Percentiles rank a stretch among this genome's conserved stretches.
Evolutionary conservation across 441 rosid genomes (phyloP).

Genomic region (Breynia disticha): DNA sequence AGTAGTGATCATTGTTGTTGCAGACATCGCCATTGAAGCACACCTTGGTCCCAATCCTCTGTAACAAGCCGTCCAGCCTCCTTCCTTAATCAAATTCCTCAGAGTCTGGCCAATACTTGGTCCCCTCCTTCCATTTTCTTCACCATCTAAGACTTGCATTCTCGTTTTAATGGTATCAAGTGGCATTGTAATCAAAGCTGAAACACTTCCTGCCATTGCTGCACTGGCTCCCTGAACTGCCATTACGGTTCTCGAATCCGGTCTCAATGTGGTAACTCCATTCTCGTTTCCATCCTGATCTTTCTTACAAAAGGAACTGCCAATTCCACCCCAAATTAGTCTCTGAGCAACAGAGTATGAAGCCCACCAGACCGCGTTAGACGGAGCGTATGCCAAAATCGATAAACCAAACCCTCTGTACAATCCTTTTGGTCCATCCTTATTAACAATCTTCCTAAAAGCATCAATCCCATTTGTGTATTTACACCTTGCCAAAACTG

Average conservation of each 20-base stretch:
- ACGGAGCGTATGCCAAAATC: slow-evolving; percentile 80
- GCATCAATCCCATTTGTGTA: slow-evolving; percentile 71
- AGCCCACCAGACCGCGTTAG: slow-evolving; percentile 92
- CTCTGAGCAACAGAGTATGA: slow-evolving; percentile 68
- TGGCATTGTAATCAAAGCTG: slow-evolving; percentile 81
- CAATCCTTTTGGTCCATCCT: slow-evolving; percentile 65
- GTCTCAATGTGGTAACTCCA: slow-evolving; percentile 29
- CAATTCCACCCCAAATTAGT: slow-evolving; percentile 44
- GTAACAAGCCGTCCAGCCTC: slow-evolving; percentile 78
- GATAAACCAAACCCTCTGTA: slow-evolving; percentile 95
- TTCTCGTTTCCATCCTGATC: slow-evolving; percentile 14
- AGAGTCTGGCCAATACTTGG: slow-evolving; percentile 62
- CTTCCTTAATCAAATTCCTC: slow-evolving; percentile 64
- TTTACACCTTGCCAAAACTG: slow-evolving; percentile 15
- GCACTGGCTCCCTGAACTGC: slow-evolving; percentile 73
- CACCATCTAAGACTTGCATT: slow-evolving; percentile 66
- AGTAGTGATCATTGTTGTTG: slow-evolving; percentile 88
- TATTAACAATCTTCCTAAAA: slow-evolving; percentile 51
- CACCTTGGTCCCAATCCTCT: slow-evolving; percentile 89
- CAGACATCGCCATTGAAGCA: slow-evolving; percentile 88
- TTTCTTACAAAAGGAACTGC: slow-evolving; percentile 20
- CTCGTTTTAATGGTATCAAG: slow-evolving; percentile 82
- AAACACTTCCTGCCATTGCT: slow-evolving; percentile 72
- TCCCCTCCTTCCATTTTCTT: slow-evolving; percentile 49
- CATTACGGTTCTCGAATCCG: slow-evolving; percentile 51